Evolutionary conservation across 768 basidiomycete species (phyloP), one percentile per base, ranked within the genome.

Genomic region (Lactarius akahatsu): DNA sequence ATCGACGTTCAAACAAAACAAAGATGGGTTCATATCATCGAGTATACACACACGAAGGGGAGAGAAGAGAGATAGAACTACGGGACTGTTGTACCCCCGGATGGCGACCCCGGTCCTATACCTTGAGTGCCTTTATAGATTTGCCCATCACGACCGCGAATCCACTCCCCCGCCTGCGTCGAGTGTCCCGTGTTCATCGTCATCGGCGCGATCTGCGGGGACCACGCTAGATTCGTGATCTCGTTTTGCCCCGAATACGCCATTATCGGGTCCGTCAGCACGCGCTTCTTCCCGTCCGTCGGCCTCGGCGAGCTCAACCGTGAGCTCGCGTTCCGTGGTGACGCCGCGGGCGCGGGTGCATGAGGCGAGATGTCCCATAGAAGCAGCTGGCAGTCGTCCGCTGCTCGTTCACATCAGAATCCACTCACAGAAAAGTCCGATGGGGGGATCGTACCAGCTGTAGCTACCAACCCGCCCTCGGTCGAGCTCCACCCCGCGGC

Each of bases 311-410:
- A 92, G 74, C 90, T 90, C 61, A 91, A 77, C 7, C 92, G 84
- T 41, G 90, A 86, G 62, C 86, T 85, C 57, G 86, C 84, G 16
- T 76, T 77, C n/a, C 89, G 83, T 26, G 90, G 90, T 36, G 89
- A 91, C 26, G 87, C 81, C 3, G 85, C 83, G 43, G 78, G 74
- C 45, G 64, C 80, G 70, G 82, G 86, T 10, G 87, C 83, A 73
- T 87, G 80, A 61, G 80, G 79, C 65, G 87, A 81, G 54, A 97
- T 83, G 74, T 98, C 96, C 92, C 96, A 98, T 16, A 98, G 76
- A 11, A 97, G 80, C n/a, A 97, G 81, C 78, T 96, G 95, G 69
- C 90, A 91, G 77, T 98, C 96, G 75, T 98, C 96, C 63, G 87
- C 95, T 97, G 74, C 18, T 2, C 2, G 36, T 38, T 11, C 0